Base-by-base conservation (phyloP, 2,329 filamentous ascomycete species). In the Orbilia ellipsospora region DNA sequence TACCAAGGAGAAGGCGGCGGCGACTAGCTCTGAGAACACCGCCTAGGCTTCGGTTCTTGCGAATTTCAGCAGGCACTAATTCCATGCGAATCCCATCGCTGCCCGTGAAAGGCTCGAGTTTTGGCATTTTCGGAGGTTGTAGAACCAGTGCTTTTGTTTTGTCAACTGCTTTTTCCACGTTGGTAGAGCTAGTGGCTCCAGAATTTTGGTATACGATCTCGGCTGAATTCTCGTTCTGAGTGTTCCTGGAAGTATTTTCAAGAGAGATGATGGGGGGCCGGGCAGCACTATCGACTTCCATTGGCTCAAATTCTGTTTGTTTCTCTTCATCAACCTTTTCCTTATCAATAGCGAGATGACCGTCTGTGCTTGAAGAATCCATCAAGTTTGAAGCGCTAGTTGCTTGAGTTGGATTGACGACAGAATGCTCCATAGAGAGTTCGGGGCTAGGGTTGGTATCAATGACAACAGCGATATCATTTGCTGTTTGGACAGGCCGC, bases 21-120 rank as follows among this genome's bases (percentile, higher is more conserved):
- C 70, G 50, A 42, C 59, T 74, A n/a, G 70, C 70, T 50, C 50
- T 74, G n/a, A 74, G 70, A 31, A 74, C 70, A 50, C 70, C 70
- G 13, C 70, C 70, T 36, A 74, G 67, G 23, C 70, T 68, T 40
- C 63, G 61, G n/a, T 74, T 74, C 28, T 74, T 74, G 44, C 70
- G 70, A 36, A 48, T 44, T 18, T 66, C 70, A 6, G 70, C 57
- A 31, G 36, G 50, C n/a, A 74, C 42, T 8, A 74, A 36, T 52
- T 74, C 70, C 12, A 74, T 23, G 10, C 70, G 63, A 23, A 68
- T 55, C n/a, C 70, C 70, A 36, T 74, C 36, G 1, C 36, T 51
- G 13, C 57, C 57, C 23, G 57, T 68, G 44, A 68, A 63, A 23
- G 70, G 70, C 13, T 68, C 50, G 13, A 74, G 63, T 15, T 68